Evolutionary conservation across 148 eudicot genomes (phyloP), one percentile per base, ranked within the genome.

Genomic region (Limonium bicolor): DNA sequence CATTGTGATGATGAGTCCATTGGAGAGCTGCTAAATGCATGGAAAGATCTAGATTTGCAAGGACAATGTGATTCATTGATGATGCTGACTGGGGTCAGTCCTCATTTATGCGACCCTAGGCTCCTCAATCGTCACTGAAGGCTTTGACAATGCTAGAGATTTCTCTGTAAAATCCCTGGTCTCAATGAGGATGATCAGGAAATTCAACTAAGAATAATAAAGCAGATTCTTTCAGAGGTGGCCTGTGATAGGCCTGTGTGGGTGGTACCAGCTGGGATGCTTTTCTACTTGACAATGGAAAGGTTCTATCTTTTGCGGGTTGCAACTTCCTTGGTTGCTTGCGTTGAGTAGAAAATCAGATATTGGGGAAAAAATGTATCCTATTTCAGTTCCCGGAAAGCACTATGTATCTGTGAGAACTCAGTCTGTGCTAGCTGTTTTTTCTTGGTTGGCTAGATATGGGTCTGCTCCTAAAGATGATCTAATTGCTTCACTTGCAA

Each of bases 1-100:
- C 74, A 92, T 49, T 85, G 99, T 76, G 99, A 92, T 48, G 82
- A 81, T 32, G 95, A 92, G 61, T 92, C 99, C 16, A 81, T 85
- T 50, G 86, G 94, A 31, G 94, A 92, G 61, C 66, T 92, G 36
- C 63, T 92, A 37, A 66, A 73, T 52, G 86, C 78, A 23, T 85
- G 99, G 95, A 85, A 92, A 69, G 95, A 92, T 71, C 61, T 85
- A 26, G 95, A 92, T 54, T 57, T 81, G 65, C 84, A 78, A 65
- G 82, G 62, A 36, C 88, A 85, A 40, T 76, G 72, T 61, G 95
- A 80, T 50, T 69, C 68, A 27, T 48, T 92, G 37, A 65, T 61
- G 66, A 55, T 46, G 58, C 51, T 68, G 56, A 73, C 80, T 19
- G 95, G 86, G 55, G 76, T 70, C 17, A 59, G 65, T 39, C 85